Base-by-base conservation (phyloP, 179 eudicot species). In the Spergularia azorica region DNA sequence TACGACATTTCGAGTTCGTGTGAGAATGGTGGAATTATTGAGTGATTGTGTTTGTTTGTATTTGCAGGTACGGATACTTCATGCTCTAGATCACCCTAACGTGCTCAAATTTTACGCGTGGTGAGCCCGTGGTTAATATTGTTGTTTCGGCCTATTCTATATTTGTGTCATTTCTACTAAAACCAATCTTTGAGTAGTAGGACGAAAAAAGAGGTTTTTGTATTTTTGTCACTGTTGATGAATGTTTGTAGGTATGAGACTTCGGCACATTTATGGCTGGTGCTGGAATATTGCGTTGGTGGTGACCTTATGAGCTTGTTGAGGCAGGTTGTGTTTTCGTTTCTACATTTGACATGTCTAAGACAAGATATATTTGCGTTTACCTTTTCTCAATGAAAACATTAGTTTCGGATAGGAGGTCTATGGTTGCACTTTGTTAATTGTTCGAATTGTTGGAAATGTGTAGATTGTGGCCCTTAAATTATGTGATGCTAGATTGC, bases 261-360 rank as follows among this genome's bases (percentile, higher is more conserved):
- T 71, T 87, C 95, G 39, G 95, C 98, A 38, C 99, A 95, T 83
- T 83, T 95, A 78, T 95, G 99, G 99, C 72, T 95, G 81, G 92
- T 95, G 38, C 82, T 95, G 85, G 99, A 95, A 75, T 95, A 95
- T 82, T 95, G 99, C 70, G 97, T 95, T 71, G 98, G 98, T 79
- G 99, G 98, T 79, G 97, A 95, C 84, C 97, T 95, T 65, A 75
- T 85, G 87, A 91, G 89, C 79, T 87, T 95, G 78, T 77, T 95
- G 73, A 83, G 85, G 64, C 99, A 95, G 97, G 99, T 86, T 63
- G 73, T 48, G 63, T 75, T 57, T 65, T 38, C 54, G 67, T 59
- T 72, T 64, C 13, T 5, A 21, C 43, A 12, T 12, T 2, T 70
- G 60, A 55, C 46, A 64, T 63, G 12, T 8, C 69, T 77, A 62